Conservation (phyloP, 75 land plant genomes). For the Adiantum capillusveneris region DNA sequence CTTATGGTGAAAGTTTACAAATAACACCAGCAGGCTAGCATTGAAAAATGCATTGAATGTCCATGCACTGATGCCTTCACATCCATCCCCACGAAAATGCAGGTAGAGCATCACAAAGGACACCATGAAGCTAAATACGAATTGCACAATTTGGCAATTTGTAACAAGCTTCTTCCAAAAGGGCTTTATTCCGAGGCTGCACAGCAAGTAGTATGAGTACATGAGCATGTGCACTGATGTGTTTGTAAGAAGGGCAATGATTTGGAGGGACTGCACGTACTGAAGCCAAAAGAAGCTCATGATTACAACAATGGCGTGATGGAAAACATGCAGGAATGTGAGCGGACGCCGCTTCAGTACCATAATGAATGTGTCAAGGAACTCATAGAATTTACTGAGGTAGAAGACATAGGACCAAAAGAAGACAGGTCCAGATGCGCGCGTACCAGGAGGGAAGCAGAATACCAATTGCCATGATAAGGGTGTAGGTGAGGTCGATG, state of each 20-base stretch:
- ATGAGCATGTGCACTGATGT: slow-evolving; percentile 76
- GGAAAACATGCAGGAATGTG: slow-evolving; percentile 89
- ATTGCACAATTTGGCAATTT: slow-evolving; percentile 79
- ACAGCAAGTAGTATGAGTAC: slow-evolving; percentile 74
- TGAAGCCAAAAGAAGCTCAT: slow-evolving; percentile 82
- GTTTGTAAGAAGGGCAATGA: slow-evolving; percentile 77
- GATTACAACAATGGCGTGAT: slow-evolving; percentile 77
- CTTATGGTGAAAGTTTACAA: slow-evolving; percentile 55
- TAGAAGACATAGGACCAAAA: slow-evolving; percentile 93
- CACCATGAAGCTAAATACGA: slow-evolving; percentile 61
- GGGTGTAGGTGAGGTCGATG: background rate
- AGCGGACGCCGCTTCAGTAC: slow-evolving; percentile 45
- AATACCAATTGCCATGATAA: slow-evolving; percentile 32
- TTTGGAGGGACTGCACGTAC: slow-evolving; percentile 53
- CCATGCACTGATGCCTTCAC: slow-evolving; percentile 72
- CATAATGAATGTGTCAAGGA: slow-evolving; percentile 71
- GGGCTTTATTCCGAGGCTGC: slow-evolving; percentile 51
- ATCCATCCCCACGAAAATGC: slow-evolving; percentile 63
- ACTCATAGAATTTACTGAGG: slow-evolving; percentile 76
- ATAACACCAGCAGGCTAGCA: slow-evolving; percentile 51
- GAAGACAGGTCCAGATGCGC: slow-evolving; percentile 56
- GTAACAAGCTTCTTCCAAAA: slow-evolving; percentile 85
- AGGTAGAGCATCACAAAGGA: slow-evolving; percentile 46
- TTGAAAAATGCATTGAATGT: slow-evolving; percentile 72
- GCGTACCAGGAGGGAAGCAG: slow-evolving; percentile 63